Conservation (phyloP, 208 protist species). For the Crithidia expoeki region DNA sequence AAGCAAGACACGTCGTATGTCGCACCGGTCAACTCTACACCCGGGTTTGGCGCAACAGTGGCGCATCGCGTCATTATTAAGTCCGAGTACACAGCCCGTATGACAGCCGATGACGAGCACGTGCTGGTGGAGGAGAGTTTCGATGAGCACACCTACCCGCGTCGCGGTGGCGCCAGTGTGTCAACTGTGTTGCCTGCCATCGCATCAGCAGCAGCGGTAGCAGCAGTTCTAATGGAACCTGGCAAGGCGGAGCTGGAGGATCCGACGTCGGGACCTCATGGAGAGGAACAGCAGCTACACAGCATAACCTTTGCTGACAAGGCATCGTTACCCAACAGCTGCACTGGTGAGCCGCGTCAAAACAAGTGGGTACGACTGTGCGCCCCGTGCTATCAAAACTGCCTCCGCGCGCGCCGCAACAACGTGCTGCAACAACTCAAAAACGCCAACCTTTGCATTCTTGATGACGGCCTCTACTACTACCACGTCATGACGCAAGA, state of each 20-base stretch:
- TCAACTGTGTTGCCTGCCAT: not conserved
- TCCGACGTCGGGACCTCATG: not conserved
- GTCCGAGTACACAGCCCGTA: constrained; percentile 45
- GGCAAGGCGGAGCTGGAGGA: not conserved
- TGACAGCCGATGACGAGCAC: constrained; percentile 38
- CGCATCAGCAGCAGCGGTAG: not conserved
- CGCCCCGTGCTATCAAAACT: constrained; percentile 58
- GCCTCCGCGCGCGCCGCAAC: constrained; percentile 53
- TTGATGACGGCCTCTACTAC: constrained; percentile 64
- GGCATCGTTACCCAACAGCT: not conserved
- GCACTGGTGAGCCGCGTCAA: constrained; percentile 12
- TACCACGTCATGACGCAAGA: constrained; percentile 59
- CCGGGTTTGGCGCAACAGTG: not conserved
- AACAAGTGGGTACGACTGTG: constrained; percentile 59
- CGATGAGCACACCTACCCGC: constrained; percentile 56
- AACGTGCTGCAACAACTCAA: constrained; percentile 41
- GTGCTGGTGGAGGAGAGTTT: constrained; percentile 32
- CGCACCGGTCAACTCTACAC: constrained; percentile 3
- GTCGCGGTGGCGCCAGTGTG: constrained; percentile 3
- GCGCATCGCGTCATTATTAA: constrained; percentile 37
- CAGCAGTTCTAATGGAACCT: not conserved
- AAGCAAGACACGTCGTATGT: constrained; percentile 52
- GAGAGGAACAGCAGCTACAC: constrained; percentile 10
- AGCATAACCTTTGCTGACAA: not conserved
- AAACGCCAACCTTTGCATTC: constrained; percentile 52